These are phyloP conservation scores for Dactylis glomerata DNA, from an alignment of 176 grass and related monocot genomes.

Conservation along the genomic window DNA sequence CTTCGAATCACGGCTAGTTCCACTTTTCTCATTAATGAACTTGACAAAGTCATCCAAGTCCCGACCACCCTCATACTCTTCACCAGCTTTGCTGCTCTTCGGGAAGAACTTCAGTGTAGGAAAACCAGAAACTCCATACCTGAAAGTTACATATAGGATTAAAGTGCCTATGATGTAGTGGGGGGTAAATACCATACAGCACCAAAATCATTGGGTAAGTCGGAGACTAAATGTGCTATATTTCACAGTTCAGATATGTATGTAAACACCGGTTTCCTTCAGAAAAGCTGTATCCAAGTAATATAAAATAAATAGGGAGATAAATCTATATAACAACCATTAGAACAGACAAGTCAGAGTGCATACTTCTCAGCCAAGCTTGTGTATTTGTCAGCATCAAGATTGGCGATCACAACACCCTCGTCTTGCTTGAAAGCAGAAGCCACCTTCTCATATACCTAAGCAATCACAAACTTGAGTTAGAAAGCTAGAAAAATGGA, in stretches of 20 bases:
- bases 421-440: constrained; percentile 70
- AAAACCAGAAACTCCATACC: constrained; percentile 89
- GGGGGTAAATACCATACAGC: background rate
- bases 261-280: background rate
- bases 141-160: constrained; percentile 43
- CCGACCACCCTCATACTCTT: constrained; percentile 81
- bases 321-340: background rate
- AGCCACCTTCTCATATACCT: constrained; percentile 90
- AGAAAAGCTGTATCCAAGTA: background rate
- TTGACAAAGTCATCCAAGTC: constrained; percentile 93
- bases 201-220: background rate
- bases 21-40: constrained; percentile 94
- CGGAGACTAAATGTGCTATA: background rate
- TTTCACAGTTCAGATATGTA: background rate
- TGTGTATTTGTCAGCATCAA: constrained; percentile 95
- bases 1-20: constrained; percentile 77
- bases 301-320: background rate
- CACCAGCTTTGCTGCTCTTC: constrained; percentile 90
- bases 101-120: constrained; percentile 97
- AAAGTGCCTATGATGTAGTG: background rate
- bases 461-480: constrained; percentile 29
- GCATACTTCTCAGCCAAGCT: constrained; percentile 84
- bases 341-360: constrained; percentile 17
- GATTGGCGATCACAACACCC: constrained; percentile 77
- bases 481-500: constrained; percentile 18